Conservation (phyloP, 495 filamentous ascomycete genomes). For the Podospora sp. region DNA sequence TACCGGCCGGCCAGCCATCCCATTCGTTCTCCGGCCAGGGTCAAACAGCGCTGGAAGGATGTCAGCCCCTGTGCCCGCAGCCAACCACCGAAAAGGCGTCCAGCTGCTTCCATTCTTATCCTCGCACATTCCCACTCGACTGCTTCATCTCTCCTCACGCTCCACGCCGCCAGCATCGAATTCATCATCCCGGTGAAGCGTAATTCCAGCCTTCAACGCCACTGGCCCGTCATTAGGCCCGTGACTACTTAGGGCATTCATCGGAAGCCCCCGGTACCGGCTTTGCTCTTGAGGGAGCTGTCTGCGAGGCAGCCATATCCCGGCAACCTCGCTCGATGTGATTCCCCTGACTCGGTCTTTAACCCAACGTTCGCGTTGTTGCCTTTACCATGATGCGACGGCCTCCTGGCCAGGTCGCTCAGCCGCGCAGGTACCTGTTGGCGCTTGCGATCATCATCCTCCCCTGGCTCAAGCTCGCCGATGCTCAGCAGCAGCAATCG, state of each 20-base stretch:
- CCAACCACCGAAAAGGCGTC: constrained; percentile 31
- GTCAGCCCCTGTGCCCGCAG: constrained; percentile 17
- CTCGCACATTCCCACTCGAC: constrained; percentile 16
- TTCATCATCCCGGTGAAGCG: not conserved
- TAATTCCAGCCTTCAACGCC: not conserved
- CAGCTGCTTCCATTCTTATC: constrained; percentile 37
- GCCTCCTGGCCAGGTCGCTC: constrained; percentile 56
- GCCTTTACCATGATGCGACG: constrained; percentile 57
- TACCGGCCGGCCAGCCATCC: not conserved
- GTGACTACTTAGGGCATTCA: not conserved
- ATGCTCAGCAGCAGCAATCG: constrained; percentile 64
- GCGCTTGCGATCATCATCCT: constrained; percentile 55
- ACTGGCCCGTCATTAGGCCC: not conserved
- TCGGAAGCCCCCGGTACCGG: not conserved
- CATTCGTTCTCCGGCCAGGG: not conserved
- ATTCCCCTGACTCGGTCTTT: constrained; percentile 25
- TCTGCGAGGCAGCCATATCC: constrained; percentile 12
- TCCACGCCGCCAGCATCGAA: constrained; percentile 2
- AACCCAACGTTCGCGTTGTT: constrained; percentile 43
- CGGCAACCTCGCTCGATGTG: constrained; percentile 28
- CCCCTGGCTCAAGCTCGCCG: constrained; percentile 53
- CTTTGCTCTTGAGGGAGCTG: not conserved
- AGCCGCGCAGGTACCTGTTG: constrained; percentile 48
- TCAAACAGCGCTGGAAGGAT: not conserved
- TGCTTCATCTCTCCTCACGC: constrained; percentile 5